A percentile compares a stretch with the other conserved stretches of the same genome.
Evolutionary conservation across 225 moss, liverwort and hornwort species (phyloP).

Genomic region (Neckera pumila): DNA sequence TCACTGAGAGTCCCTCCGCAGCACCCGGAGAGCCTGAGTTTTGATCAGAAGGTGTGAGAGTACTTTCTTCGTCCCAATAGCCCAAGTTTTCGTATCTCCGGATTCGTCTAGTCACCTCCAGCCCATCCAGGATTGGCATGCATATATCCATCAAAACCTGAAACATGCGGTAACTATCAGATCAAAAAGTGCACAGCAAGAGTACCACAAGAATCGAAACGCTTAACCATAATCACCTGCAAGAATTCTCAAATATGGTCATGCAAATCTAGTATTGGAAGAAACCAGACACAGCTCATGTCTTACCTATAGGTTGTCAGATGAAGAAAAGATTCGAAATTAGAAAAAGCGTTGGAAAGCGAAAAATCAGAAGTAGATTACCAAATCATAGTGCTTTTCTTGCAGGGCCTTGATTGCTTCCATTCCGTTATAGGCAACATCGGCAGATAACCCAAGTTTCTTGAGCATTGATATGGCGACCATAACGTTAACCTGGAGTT

Average conservation of each 20-base stretch:
- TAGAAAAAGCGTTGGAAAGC: not conserved
- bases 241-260: not conserved
- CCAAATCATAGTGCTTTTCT: slow-evolving; percentile 42
- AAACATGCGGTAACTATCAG: not conserved
- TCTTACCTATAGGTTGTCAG: not conserved
- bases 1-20: not conserved
- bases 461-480: slow-evolving; percentile 54
- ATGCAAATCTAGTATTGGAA: not conserved
- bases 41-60: slow-evolving; percentile 4
- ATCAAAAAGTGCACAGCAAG: not conserved
- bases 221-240: not conserved
- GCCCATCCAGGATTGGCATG: slow-evolving; percentile 59
- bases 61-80: slow-evolving; percentile 42
- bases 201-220: not conserved
- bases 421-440: slow-evolving; percentile 50
- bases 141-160: slow-evolving; percentile 61
- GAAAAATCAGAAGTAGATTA: not conserved
- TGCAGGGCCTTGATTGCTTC: slow-evolving; percentile 47
- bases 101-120: slow-evolving; percentile 74
- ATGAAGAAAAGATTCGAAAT: not conserved
- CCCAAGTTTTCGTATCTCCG: slow-evolving; percentile 64
- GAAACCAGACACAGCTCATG: not conserved
- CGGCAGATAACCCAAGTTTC: slow-evolving; percentile 45
- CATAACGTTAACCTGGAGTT: slow-evolving; percentile 47
- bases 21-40: not conserved